A percentile compares a stretch with the other conserved stretches of the same genome.
Conservation (phyloP, 495 filamentous ascomycete species). For the Penicillium canescens region DNA sequence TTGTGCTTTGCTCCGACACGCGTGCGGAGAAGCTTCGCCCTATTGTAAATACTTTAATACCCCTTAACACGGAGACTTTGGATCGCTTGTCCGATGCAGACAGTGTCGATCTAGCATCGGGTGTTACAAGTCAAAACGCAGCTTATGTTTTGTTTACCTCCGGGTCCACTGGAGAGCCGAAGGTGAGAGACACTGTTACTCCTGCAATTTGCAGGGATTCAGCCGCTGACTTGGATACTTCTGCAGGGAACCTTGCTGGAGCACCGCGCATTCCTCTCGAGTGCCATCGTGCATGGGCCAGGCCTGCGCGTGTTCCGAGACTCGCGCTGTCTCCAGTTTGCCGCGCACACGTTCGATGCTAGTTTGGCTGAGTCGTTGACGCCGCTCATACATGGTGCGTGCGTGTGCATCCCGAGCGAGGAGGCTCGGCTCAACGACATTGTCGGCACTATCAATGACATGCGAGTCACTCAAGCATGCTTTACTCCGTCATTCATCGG, state of each 20-base stretch:
- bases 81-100: conserved; percentile 22
- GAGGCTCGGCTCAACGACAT: conserved; percentile 52
- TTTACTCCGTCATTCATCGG: conserved; percentile 57
- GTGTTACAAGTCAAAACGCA: conserved; percentile 35
- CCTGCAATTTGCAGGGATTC: not conserved
- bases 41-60: conserved; percentile 34
- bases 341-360: conserved; percentile 55
- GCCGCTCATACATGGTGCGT: conserved; percentile 43
- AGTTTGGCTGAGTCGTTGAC: conserved; percentile 45
- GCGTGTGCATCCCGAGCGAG: conserved; percentile 52
- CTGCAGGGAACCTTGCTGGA: conserved; percentile 48
- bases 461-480: conserved; percentile 43
- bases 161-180: conserved; percentile 52
- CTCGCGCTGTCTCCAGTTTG: conserved; percentile 49
- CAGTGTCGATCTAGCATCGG: conserved; percentile 25
- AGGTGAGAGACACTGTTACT: conserved; percentile 29
- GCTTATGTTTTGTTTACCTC: conserved; percentile 52
- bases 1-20: conserved; percentile 55
- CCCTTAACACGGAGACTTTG: conserved; percentile 34
- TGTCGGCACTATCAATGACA: conserved; percentile 42
- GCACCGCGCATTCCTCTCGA: conserved; percentile 45
- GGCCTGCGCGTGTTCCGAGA: conserved; percentile 27
- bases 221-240: conserved; percentile 1
- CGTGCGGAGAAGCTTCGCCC: conserved; percentile 26
- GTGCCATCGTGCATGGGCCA: conserved; percentile 45